phyloP scores from a whole-genome alignment of 2,329 filamentous ascomycete species.

The Ceratocystis cacaofunesta region DNA sequence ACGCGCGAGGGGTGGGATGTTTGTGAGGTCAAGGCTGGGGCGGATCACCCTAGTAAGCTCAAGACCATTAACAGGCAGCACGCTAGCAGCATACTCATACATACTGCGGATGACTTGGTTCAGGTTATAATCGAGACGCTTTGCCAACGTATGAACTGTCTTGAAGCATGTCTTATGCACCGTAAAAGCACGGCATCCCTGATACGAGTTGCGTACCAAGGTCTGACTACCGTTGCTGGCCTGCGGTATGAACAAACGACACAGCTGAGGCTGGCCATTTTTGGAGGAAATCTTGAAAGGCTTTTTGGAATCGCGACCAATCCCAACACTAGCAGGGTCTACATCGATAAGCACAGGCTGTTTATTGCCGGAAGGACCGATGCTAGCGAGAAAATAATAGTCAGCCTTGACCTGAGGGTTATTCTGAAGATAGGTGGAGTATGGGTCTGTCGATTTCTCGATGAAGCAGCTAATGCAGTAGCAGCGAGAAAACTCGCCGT shows the following conservation, averaged over 20 bases:
- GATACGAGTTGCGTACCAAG: background rate
- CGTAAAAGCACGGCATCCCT: background rate
- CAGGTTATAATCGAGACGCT: background rate
- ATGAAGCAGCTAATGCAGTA: background rate
- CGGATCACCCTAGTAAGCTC: background rate
- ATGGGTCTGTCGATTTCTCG: background rate
- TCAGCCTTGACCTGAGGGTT: background rate
- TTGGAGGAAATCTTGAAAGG: background rate
- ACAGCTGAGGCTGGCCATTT: background rate
- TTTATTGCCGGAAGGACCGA: background rate
- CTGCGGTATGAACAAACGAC: background rate
- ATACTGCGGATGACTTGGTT: background rate
- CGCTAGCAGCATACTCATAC: background rate
- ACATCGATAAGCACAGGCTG: background rate
- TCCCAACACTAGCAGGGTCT: background rate
- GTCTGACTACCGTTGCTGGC: background rate
- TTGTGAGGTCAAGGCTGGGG: background rate
- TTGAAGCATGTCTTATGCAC: conserved; percentile 6
- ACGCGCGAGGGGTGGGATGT: background rate
- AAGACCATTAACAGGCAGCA: background rate
- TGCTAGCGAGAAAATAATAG: background rate
- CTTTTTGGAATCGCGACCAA: background rate
- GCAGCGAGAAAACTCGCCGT: background rate
- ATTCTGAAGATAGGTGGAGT: background rate
- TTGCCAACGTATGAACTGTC: background rate